Conservation (phyloP, 305 asterid species). For the Rubia balearica region DNA sequence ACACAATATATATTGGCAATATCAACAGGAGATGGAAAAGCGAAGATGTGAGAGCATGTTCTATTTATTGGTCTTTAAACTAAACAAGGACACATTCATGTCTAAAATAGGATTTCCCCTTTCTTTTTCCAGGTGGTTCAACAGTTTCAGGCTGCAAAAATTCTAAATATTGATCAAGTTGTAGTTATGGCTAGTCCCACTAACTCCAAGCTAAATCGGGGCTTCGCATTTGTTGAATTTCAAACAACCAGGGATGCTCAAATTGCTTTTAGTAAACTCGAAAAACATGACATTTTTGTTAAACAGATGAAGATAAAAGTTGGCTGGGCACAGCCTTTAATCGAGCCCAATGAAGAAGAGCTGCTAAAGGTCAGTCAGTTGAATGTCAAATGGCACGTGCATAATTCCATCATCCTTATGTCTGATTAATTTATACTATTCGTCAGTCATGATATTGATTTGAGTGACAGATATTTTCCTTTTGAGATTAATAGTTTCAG, state of each 20-base stretch:
- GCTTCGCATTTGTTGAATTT: slow-evolving; percentile 70
- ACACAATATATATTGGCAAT: slow-evolving; percentile 63
- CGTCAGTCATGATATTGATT: not conserved
- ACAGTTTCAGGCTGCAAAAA: slow-evolving; percentile 44
- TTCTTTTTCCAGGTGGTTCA: slow-evolving; percentile 38
- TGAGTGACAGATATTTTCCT: not conserved
- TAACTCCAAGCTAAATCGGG: slow-evolving; percentile 53
- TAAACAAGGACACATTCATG: slow-evolving; percentile 21
- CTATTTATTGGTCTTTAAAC: slow-evolving; percentile 14
- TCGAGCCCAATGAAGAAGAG: slow-evolving; percentile 57
- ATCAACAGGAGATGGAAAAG: slow-evolving; percentile 62
- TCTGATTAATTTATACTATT: not conserved
- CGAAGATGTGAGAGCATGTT: slow-evolving; percentile 50
- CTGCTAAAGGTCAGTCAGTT: slow-evolving; percentile 45
- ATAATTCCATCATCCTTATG: not conserved
- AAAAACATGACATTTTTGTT: slow-evolving; percentile 42
- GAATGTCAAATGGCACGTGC: slow-evolving; percentile 11
- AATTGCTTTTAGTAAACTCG: slow-evolving; percentile 53
- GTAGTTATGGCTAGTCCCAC: slow-evolving; percentile 46
- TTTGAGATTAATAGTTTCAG: not conserved
- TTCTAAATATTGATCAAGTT: slow-evolving; percentile 54
- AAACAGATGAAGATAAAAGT: slow-evolving; percentile 41
- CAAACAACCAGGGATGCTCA: slow-evolving; percentile 64
- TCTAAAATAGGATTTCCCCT: slow-evolving; percentile 11
- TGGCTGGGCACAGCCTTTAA: slow-evolving; percentile 65